These are phyloP conservation scores for Ganoderma sinense DNA, from an alignment of 1,284 basidiomycete genomes.

Conservation along the genomic window DNA sequence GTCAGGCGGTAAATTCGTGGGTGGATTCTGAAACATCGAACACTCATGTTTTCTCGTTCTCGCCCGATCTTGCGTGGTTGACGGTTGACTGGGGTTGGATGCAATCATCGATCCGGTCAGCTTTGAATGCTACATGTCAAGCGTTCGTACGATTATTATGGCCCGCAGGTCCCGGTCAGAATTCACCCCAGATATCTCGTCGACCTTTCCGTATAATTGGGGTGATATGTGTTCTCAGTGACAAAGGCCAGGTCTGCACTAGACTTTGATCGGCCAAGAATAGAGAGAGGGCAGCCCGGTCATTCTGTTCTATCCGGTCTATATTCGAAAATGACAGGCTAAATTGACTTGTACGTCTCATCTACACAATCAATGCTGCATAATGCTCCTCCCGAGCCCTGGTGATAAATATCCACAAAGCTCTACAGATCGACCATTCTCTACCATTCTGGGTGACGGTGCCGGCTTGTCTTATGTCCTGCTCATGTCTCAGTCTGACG, in stretches of 20 bases:
- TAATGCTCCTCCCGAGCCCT: neutral
- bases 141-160: no score
- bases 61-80: no score
- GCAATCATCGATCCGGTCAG: neutral
- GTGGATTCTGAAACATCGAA: no score
- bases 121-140: neutral
- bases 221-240: no score
- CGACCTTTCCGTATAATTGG: no score
- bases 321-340: neutral
- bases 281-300: neutral
- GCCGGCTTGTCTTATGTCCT: neutral
- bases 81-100: neutral
- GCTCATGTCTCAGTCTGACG: neutral
- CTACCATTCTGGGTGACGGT: neutral
- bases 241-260: no score
- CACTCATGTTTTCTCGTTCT: no score
- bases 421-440: no score
- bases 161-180: no score
- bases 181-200: no score
- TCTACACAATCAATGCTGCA: neutral
- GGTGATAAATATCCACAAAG: no score
- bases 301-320: neutral
- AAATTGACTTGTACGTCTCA: neutral
- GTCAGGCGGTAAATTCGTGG: no score
- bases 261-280: neutral